Base-by-base conservation (phyloP, 345 rosid species). In the Brassica rapa region DNA sequence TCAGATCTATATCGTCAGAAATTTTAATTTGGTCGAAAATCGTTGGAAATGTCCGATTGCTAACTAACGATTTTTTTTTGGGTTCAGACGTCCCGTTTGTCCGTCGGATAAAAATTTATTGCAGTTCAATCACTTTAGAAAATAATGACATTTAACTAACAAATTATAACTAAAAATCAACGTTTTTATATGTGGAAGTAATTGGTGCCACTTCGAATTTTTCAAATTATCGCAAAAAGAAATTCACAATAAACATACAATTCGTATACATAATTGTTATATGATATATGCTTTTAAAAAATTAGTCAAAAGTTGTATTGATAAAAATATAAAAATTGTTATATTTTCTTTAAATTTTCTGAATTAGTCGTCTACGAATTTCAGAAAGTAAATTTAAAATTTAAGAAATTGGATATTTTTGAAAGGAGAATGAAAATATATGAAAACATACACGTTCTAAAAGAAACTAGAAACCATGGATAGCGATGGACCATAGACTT, bases 401-500 rank as follows among this genome's bases (percentile, higher is more conserved):
- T 55, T 19, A 55, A 55, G 60, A 55, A 55, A 55, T 56, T 56
- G 12, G 62, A 29, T 11, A 14, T 19, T 56, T 1, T 68, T 10
- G 30, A 24, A 69, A 68, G 32, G 19, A 68, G n/a, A 29, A 53
- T 9, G 62, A 43, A 56, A 25, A 71, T 2, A 49, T 49, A 49
- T 12, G 55, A n/a, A 49, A 51, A 76, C 11, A 8, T 12, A 10
- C 6, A 29, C 5, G 14, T 61, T 12, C 10, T 0, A 71, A 72
- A 72, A 27, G 30, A 27, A 27, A 27, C 62, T 57, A 77, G 57
- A n/a, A 78, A 39, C 46, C 72, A 21, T 53, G 66, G 49, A 62
- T 63, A 73, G 81, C 85, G 73, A 63, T 81, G 91, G 88, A 63
- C 87, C 87, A 80, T 16, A 80, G 33, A 27, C 75, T 77, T 82